phyloP scores from a whole-genome alignment of 768 basidiomycete species.

The Gloeopeniophorella convolvens region DNA sequence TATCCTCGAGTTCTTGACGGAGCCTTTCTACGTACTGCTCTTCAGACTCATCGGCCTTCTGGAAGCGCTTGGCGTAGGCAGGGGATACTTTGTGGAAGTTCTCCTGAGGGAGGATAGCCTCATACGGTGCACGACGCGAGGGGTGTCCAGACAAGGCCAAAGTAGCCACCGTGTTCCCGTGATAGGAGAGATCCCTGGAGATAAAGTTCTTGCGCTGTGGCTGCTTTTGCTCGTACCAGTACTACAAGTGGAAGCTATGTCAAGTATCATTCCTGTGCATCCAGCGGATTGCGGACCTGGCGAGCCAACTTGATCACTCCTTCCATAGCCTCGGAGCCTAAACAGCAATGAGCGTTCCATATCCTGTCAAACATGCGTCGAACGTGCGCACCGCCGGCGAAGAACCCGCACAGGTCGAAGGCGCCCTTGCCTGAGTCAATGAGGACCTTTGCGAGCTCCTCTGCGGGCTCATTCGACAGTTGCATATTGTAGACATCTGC shows the following conservation, averaged over 20 bases:
- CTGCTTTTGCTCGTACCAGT: slow-evolving; percentile 65
- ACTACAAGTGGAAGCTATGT: slow-evolving; percentile 35
- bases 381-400: slow-evolving; percentile 56
- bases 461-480: slow-evolving; percentile 73
- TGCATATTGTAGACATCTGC: slow-evolving; percentile 87
- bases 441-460: slow-evolving; percentile 64
- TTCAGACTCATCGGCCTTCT: slow-evolving; percentile 60
- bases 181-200: slow-evolving; percentile 70
- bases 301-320: slow-evolving; percentile 74
- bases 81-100: slow-evolving; percentile 85
- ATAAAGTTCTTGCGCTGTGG: slow-evolving; percentile 72
- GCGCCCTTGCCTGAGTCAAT: slow-evolving; percentile 64
- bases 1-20: slow-evolving; percentile 75
- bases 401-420: slow-evolving; percentile 65
- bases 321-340: slow-evolving; percentile 89
- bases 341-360: not conserved
- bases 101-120: slow-evolving; percentile 51
- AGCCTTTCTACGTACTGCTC: slow-evolving; percentile 76
- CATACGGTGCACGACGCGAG: slow-evolving; percentile 60
- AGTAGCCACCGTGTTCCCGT: slow-evolving; percentile 76
- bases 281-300: slow-evolving; percentile 42
- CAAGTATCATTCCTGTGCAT: not conserved
- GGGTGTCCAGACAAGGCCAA: slow-evolving; percentile 66
- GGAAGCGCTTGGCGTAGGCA: slow-evolving; percentile 79
- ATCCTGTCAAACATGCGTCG: not conserved